Conservation (phyloP, 495 filamentous ascomycete genomes). For the Paragyromitra xinjiangensis region DNA sequence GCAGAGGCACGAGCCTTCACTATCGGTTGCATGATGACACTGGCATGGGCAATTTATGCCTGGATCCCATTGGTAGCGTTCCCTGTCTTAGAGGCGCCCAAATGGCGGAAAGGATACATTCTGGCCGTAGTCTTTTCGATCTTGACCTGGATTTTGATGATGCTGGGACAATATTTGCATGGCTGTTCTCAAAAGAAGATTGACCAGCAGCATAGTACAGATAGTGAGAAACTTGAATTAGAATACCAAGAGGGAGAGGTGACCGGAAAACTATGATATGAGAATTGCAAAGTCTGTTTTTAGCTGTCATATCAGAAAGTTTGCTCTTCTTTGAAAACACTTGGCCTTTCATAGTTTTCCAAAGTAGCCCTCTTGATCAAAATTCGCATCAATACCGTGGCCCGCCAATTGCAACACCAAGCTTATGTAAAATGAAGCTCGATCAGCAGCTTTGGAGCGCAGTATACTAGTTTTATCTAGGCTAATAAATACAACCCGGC, state of each 20-base stretch:
- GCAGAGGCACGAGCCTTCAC: slow-evolving; percentile 66
- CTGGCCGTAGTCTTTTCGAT: slow-evolving; percentile 60
- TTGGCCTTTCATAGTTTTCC: too few relatives aligned
- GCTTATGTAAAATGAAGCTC: too few relatives aligned
- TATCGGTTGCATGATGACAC: slow-evolving; percentile 64
- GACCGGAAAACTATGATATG: background rate
- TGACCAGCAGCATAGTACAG: slow-evolving; percentile 10
- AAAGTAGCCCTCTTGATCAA: too few relatives aligned
- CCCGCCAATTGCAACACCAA: too few relatives aligned
- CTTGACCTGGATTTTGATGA: slow-evolving; percentile 59
- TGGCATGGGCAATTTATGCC: slow-evolving; percentile 54
- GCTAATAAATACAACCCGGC: too few relatives aligned
- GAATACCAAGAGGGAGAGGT: slow-evolving; percentile 21
- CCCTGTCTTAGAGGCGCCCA: slow-evolving; percentile 63
- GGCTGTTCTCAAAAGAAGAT: slow-evolving; percentile 58
- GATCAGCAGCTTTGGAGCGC: too few relatives aligned
- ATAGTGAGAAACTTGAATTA: slow-evolving; percentile 9
- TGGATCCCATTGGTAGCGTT: slow-evolving; percentile 61
- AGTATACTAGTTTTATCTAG: too few relatives aligned
- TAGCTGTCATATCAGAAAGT: background rate
- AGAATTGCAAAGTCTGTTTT: background rate
- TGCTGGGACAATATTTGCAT: slow-evolving; percentile 59
- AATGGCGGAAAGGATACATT: slow-evolving; percentile 62
- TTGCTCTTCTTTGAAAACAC: too few relatives aligned
- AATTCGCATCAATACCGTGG: too few relatives aligned